Percentiles rank a stretch among this genome's conserved stretches.
These are phyloP conservation scores for Colletotrichum costaricense DNA, from an alignment of 2,329 filamentous ascomycete species.

Conservation along the genomic window DNA sequence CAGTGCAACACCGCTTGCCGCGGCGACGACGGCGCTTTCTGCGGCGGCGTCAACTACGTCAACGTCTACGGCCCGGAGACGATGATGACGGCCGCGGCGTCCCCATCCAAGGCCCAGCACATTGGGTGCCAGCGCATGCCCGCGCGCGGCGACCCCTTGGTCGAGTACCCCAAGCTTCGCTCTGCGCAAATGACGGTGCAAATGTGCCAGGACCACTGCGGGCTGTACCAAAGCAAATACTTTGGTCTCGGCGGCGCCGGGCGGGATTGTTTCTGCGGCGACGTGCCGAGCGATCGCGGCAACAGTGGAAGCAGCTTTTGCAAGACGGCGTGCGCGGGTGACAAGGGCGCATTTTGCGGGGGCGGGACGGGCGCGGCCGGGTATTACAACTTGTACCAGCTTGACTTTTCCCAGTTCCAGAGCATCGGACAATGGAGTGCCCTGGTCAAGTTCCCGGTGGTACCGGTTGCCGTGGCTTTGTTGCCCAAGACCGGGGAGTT, in stretches of 20 bases:
- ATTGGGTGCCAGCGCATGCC: background rate
- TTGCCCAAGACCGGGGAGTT: constrained; percentile 38
- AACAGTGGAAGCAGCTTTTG: background rate
- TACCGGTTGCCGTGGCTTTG: constrained; percentile 46
- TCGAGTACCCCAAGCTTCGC: background rate
- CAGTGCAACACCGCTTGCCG: background rate
- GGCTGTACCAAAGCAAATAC: background rate
- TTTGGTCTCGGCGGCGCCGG: background rate
- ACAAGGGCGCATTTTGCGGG: background rate
- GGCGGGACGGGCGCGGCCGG: background rate
- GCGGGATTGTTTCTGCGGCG: background rate
- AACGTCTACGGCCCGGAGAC: constrained; percentile 41
- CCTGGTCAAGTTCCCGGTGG: constrained; percentile 48
- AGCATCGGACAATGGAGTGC: constrained; percentile 45
- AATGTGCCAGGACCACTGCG: background rate
- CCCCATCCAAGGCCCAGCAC: background rate
- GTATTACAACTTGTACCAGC: background rate
- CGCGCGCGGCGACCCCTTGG: background rate
- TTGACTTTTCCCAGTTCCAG: background rate
- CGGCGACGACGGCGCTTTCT: background rate
- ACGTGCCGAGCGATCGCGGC: background rate
- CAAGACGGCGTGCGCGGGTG: background rate
- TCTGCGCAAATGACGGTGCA: background rate
- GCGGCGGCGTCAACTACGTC: constrained; percentile 30
- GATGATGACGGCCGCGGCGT: background rate